Evolutionary conservation across 1,139 yeast genomes (phyloP), one percentile per base, ranked within the genome.

Genomic region (Candida tropicalis): DNA sequence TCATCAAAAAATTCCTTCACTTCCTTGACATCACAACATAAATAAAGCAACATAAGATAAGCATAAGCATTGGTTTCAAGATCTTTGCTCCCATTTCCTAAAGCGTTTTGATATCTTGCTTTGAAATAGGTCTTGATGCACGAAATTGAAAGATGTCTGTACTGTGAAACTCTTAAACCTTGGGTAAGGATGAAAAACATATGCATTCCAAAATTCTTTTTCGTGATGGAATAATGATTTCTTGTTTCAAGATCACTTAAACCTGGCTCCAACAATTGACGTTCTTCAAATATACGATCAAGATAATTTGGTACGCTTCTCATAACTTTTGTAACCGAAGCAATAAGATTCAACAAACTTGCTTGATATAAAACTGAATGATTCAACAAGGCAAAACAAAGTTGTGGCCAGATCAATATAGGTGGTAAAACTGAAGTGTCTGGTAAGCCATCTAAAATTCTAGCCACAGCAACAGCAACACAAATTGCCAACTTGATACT

Each of bases 151-250:
- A 73, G 65, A n/a, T 76, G 77, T 46, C 80, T 77, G 20, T 86
- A 74, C 43, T 78, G 80, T 3, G 91, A 80, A 10, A 80, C 65
- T 39, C 80, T 79, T 44, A 87, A 65, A 0, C 96, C 96, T 55
- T 78, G 82, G 2, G 81, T 66, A 24, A 82, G 64, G 11, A 78
- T 59, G 39, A 74, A 71, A 38, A 82, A 65, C 17, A 87, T 58
- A 20, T 81, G 72, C 27, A 75, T 71, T 43, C 86, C 84, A 53
- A 86, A 76, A 55, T 78, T 82, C 3, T 68, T 69, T 33, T 58
- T 60, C 0, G 66, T 60, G 23, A 85, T 60, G 18, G 62, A 56
- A 23, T 81, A 59, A 3, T 66, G 69, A 39, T 75, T 75, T 13
- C 68, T 47, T 0, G 56, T 53, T 53, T 85, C 93, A 49, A 77